These are phyloP conservation scores for Starmerella floris DNA, from an alignment of 805 yeast genomes.

Conservation along the genomic window DNA sequence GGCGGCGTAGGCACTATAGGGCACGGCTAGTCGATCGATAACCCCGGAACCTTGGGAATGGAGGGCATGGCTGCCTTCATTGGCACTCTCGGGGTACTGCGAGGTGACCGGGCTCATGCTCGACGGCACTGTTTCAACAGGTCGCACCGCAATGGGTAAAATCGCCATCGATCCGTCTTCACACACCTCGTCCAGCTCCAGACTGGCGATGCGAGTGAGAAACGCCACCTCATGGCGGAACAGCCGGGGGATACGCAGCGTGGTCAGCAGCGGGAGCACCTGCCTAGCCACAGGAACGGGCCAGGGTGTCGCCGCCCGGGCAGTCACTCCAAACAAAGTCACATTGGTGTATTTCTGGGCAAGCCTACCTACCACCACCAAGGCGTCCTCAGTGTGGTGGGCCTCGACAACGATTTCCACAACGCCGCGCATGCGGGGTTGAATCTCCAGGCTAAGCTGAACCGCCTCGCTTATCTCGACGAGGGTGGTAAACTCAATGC, in stretches of 20 bases:
- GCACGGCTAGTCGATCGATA: slow-evolving; percentile 1
- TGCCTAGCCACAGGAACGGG: background rate
- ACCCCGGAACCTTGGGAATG: background rate
- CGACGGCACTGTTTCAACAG: background rate
- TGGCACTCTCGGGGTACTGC: background rate
- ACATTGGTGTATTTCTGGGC: slow-evolving; percentile 1
- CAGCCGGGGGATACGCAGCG: slow-evolving; percentile 7
- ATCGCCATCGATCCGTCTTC: background rate
- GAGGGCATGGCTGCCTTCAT: background rate
- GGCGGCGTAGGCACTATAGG: background rate
- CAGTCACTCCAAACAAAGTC: slow-evolving; percentile 1
- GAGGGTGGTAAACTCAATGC: slow-evolving; percentile 13
- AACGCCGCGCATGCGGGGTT: slow-evolving; percentile 11
- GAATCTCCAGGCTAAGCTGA: slow-evolving; percentile 8
- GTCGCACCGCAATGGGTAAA: too few relatives aligned
- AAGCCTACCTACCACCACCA: slow-evolving; percentile 8
- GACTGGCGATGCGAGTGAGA: slow-evolving; percentile 1
- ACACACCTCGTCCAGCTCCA: slow-evolving; percentile 7
- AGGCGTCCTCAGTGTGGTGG: slow-evolving; percentile 13
- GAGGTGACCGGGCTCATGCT: background rate
- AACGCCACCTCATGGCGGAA: slow-evolving; percentile 4
- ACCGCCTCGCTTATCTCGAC: slow-evolving; percentile 15
- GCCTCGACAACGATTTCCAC: slow-evolving; percentile 7
- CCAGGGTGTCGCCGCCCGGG: slow-evolving; percentile 6
- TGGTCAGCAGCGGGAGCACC: slow-evolving; percentile 4